Evolutionary conservation across 2,329 filamentous ascomycete genomes (phyloP), one percentile per base, ranked within the genome.

Genomic region (Colletotrichum sp.): DNA sequence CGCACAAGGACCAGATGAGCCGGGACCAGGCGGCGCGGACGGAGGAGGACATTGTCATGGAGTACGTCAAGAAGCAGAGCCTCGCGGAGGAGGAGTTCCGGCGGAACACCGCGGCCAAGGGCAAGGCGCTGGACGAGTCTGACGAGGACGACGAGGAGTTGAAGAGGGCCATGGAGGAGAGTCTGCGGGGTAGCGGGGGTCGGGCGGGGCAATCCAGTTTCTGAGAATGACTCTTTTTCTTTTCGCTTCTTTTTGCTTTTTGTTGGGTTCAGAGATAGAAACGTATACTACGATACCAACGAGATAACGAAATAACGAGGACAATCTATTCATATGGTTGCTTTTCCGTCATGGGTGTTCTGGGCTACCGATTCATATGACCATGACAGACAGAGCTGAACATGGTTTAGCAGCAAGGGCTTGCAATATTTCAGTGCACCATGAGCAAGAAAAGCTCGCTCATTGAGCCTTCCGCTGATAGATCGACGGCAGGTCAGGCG

Each of bases 31-130:
- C 82, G 48, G 82, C 85, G 70, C 87, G 84, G 80, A 90, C 88
- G 0, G 94, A 96, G 80, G 94, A 96, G 81, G 91, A 95, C 72
- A 92, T 94, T 74, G 91, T 96, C 10, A 83, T 96, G 81, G 93
- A 95, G 80, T 95, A 95, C 82, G 89, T 95, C 55, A 94, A 93
- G 87, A 94, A 92, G 86, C 93, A 96, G 85, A 95, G 93, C 82
- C 81, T 95, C 57, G 88, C 90, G 1, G 94, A 96, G 84, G 92
- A 93, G 78, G 88, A 92, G 81, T 88, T 83, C 65, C 83, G 86
- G 13, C 78, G 82, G 67, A 79, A 52, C 10, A 21, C 81, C 39
- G 78, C 79, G 67, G 74, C 80, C 12, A 85, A 85, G 79, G 84
- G 81, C 6, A 86, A 84, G 77, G 84, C 81, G 2, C 83, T 80